A percentile compares a stretch with the other conserved stretches of the same genome.
Conservation (phyloP, 768 basidiomycete species). For the Lanmaoa pseudosensibilis region DNA sequence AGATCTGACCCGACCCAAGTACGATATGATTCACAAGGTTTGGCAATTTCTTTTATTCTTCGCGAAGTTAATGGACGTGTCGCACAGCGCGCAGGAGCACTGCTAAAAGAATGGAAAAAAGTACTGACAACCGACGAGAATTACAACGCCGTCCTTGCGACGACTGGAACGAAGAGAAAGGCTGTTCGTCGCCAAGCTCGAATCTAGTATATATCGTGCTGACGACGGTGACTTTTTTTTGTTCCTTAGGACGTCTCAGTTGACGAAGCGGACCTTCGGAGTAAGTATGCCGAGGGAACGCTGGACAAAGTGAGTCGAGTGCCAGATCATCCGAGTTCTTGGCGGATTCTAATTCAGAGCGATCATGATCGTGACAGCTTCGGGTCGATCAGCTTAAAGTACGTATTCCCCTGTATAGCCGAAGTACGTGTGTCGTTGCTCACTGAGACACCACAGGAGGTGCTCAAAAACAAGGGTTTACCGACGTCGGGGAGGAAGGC, state of each 20-base stretch:
- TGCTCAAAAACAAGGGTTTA: conserved; percentile 65
- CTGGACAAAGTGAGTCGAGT: conserved; percentile 60
- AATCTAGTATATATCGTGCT: neutral
- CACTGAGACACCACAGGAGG: conserved; percentile 48
- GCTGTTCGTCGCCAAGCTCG: conserved; percentile 45
- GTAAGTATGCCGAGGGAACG: conserved; percentile 56
- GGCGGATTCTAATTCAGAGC: conserved; percentile 2
- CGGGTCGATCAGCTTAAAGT: conserved; percentile 81
- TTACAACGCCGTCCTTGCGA: conserved; percentile 49
- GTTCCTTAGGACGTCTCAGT: conserved; percentile 55
- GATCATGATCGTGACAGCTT: conserved; percentile 45
- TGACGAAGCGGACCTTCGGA: conserved; percentile 73
- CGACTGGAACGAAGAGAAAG: conserved; percentile 67
- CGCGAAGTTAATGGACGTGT: neutral
- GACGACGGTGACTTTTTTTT: neutral
- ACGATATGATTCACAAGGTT: conserved; percentile 79
- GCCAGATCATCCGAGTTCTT: neutral
- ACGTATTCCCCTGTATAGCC: conserved; percentile 14
- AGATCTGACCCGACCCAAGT: conserved; percentile 79
- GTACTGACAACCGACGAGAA: conserved; percentile 62
- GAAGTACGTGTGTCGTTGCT: neutral
- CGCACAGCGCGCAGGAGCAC: conserved; percentile 60
- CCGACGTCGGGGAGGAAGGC: conserved; percentile 68
- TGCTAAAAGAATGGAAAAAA: conserved; percentile 72
- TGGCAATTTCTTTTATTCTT: conserved; percentile 5